Evolutionary conservation across 2,329 filamentous ascomycete genomes (phyloP).

Genomic region (Calonectria hawksworthii): DNA sequence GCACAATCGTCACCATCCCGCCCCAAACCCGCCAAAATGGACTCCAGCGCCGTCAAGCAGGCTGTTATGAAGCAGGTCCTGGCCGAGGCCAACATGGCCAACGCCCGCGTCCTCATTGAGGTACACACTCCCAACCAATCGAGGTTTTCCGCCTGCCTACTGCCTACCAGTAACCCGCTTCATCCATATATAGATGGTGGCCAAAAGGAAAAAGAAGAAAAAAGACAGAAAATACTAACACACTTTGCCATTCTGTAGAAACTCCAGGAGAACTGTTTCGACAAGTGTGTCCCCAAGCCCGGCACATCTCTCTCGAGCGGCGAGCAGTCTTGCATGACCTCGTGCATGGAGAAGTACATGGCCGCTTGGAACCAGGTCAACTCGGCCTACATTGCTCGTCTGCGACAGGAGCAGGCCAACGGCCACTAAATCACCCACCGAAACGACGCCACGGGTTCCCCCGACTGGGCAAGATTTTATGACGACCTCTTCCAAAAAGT

Average conservation of each 20-base stretch:
- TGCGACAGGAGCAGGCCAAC: slow-evolving; percentile 69
- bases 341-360: slow-evolving; percentile 91
- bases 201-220: neutral
- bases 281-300: slow-evolving; percentile 80
- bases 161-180: neutral
- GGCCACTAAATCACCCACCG: slow-evolving; percentile 24
- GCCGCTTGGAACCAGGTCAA: slow-evolving; percentile 82
- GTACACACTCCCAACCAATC: slow-evolving; percentile 55
- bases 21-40: slow-evolving; percentile 60
- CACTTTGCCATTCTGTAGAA: slow-evolving; percentile 64
- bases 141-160: neutral
- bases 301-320: slow-evolving; percentile 74
- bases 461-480: neutral
- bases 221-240: slow-evolving; percentile 25
- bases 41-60: slow-evolving; percentile 71
- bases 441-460: neutral
- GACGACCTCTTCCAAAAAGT: slow-evolving; percentile 4
- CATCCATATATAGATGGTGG: neutral
- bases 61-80: slow-evolving; percentile 76
- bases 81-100: slow-evolving; percentile 75
- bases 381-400: slow-evolving; percentile 73
- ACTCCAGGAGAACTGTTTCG: slow-evolving; percentile 86
- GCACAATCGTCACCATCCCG: slow-evolving; percentile 35
- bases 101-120: slow-evolving; percentile 79
- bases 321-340: slow-evolving; percentile 79